Base-by-base conservation (phyloP, 106 monocot genomes). In the Chionographis japonica region DNA sequence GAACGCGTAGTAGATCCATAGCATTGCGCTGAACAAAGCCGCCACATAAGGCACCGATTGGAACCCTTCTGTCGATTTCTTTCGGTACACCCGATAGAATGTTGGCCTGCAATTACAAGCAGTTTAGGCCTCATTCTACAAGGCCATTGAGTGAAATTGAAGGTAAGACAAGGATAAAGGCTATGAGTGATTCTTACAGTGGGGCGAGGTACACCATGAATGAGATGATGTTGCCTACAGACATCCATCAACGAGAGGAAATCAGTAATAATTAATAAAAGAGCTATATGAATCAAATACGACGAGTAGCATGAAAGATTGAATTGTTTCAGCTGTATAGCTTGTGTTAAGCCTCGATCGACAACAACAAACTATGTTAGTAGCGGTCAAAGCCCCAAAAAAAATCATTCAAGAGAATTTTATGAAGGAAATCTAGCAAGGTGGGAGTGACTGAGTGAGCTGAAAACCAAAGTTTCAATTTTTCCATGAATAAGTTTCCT, bases 1-100 rank as follows among this genome's bases (percentile, higher is more conserved):
- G 9, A 82, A 15, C 6, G 89, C 85, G 37, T 85, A 89, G 74
- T 66, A 85, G 41, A 89, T 76, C 85, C 82, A 85, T n/a, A 89
- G 59, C 79, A 77, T 79, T 12, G 79, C 72, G 52, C 85, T 89
- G 82, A 89, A 85, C 14, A 89, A 57, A 6, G 82, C 76, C 1
- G 75, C 82, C 8, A 80, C 67, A 27, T 89, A 89, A 0, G 89
- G 89, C 27, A 85, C 65, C 0, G 85, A 82, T 8, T 79, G 79
- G 66, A 85, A 89, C n/a, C 79, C 79, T 65, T 79, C 68, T 0
- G 80, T 83, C 15, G 85, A 76, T 62, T 72, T 83, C 62, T 69
- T 79, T 64, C 18, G 63, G 38, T 74, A 79, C 2, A 89, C 65
- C 7, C 71, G 73, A 9, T 16, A 20, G 54, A 89, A 89, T n/a